Evolutionary conservation across 768 basidiomycete genomes (phyloP).

Genomic region (Psilocybe cubensis): DNA sequence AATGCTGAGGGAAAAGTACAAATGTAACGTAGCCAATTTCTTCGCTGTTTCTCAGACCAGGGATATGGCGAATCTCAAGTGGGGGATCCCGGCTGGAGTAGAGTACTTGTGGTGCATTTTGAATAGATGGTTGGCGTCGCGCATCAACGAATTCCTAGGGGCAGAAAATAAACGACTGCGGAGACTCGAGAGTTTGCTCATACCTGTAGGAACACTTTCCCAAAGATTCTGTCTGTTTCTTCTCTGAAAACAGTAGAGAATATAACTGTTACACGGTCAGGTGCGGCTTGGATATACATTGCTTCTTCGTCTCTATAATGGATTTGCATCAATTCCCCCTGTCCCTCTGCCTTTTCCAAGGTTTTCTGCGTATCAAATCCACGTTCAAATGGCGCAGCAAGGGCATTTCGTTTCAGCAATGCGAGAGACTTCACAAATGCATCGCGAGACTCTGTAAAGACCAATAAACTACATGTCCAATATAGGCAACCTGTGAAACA

Average conservation of each 20-base stretch:
- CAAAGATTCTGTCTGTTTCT: conserved; percentile 96
- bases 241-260: conserved; percentile 97
- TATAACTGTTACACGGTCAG: conserved; percentile 96
- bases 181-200: conserved; percentile 11
- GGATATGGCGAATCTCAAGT: conserved; percentile 90
- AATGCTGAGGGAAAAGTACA: conserved; percentile 97
- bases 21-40: conserved; percentile 98
- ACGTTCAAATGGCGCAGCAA: conserved; percentile 92
- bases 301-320: conserved; percentile 98
- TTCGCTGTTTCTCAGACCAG: conserved; percentile 80
- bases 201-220: conserved; percentile 98
- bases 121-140: conserved; percentile 88
- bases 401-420: conserved; percentile 88
- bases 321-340: conserved; percentile 88
- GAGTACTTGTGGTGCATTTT: conserved; percentile 95
- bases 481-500: conserved; percentile 20
- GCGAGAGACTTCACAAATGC: conserved; percentile 81
- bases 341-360: conserved; percentile 74
- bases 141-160: conserved; percentile 97
- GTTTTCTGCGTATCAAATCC: conserved; percentile 85
- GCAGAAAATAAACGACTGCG: conserved; percentile 12
- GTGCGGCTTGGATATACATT: conserved; percentile 91
- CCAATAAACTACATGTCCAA: conserved; percentile 3
- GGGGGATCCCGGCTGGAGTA: conserved; percentile 96
- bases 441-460: conserved; percentile 69